A percentile compares a stretch with the other conserved stretches of the same genome.
phyloP scores from a whole-genome alignment of 2,329 filamentous ascomycete genomes.

The Aspergillus floridensis region DNA sequence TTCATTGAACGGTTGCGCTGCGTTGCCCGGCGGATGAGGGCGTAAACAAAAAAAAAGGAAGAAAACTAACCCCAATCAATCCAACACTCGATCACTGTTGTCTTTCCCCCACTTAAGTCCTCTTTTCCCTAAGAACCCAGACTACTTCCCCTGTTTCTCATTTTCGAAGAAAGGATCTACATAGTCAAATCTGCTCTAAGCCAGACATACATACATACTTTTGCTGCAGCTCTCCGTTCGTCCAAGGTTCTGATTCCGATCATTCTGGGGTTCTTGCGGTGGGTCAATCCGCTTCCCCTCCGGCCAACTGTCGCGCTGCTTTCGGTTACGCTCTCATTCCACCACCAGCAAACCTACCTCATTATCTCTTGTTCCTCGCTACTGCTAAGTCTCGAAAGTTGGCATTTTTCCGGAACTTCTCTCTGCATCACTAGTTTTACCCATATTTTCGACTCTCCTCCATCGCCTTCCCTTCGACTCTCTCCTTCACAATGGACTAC shows the following conservation, averaged over 20 bases:
- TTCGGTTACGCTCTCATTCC: slow-evolving; percentile 36
- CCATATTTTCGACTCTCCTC: slow-evolving; percentile 1
- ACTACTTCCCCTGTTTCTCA: slow-evolving; percentile 1
- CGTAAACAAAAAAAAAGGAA: slow-evolving; percentile 5
- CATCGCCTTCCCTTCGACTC: background rate
- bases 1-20: background rate
- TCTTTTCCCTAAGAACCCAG: background rate
- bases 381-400: background rate
- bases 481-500: slow-evolving; percentile 49
- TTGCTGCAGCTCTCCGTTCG: slow-evolving; percentile 4
- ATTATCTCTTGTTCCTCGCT: slow-evolving; percentile 21
- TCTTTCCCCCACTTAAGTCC: background rate
- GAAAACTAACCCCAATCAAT: background rate
- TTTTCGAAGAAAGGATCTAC: background rate
- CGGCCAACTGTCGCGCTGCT: slow-evolving; percentile 20
- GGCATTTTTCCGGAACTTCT: background rate
- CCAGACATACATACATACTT: background rate
- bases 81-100: background rate
- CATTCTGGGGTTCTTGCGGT: slow-evolving; percentile 18
- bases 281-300: slow-evolving; percentile 20
- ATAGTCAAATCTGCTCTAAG: background rate
- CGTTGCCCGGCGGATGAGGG: slow-evolving; percentile 7
- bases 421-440: background rate
- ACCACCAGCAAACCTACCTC: slow-evolving; percentile 27
- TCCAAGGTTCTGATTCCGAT: slow-evolving; percentile 18